Evolutionary conservation across 2,329 filamentous ascomycete species (phyloP).

Genomic region (Colletotrichum coccodes): DNA sequence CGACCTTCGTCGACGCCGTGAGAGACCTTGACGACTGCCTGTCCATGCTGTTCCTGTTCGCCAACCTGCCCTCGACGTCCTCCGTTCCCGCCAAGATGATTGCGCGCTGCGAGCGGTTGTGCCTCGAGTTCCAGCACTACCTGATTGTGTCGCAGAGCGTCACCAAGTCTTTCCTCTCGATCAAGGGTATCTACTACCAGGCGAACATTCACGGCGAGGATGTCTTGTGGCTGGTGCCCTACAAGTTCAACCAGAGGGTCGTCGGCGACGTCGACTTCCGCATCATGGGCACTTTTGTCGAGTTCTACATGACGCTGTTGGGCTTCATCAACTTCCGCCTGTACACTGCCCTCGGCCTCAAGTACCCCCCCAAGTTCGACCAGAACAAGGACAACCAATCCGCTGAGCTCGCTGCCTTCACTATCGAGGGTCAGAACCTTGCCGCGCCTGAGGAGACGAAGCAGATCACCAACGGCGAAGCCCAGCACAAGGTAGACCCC

Average conservation of each 20-base stretch:
- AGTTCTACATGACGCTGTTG: conserved; percentile 97
- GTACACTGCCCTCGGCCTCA: conserved; percentile 89
- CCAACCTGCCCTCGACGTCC: conserved; percentile 90
- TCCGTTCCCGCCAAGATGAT: conserved; percentile 96
- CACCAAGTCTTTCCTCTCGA: conserved; percentile 95
- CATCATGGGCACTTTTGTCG: conserved; percentile 99
- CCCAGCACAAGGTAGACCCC: conserved; percentile 65
- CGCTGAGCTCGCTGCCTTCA: conserved; percentile 91
- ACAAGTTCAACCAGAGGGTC: conserved; percentile 96
- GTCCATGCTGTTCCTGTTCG: conserved; percentile 97
- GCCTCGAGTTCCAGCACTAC: conserved; percentile 97
- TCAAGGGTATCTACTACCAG: conserved; percentile 99
- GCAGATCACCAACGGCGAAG: conserved; percentile 60
- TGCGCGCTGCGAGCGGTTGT: conserved; percentile 90
- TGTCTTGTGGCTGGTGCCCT: conserved; percentile 95
- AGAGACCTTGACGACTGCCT: conserved; percentile 96
- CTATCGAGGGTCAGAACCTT: conserved; percentile 79
- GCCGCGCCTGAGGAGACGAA: conserved; percentile 63
- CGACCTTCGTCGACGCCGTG: conserved; percentile 93
- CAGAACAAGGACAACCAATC: conserved; percentile 86
- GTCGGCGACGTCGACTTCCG: conserved; percentile 96
- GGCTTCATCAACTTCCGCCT: conserved; percentile 96
- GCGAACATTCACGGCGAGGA: conserved; percentile 97
- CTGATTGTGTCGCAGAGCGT: conserved; percentile 91
- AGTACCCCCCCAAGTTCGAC: conserved; percentile 97